These are phyloP conservation scores for Angomonas deanei DNA, from an alignment of 208 protist species.

Conservation along the genomic window DNA sequence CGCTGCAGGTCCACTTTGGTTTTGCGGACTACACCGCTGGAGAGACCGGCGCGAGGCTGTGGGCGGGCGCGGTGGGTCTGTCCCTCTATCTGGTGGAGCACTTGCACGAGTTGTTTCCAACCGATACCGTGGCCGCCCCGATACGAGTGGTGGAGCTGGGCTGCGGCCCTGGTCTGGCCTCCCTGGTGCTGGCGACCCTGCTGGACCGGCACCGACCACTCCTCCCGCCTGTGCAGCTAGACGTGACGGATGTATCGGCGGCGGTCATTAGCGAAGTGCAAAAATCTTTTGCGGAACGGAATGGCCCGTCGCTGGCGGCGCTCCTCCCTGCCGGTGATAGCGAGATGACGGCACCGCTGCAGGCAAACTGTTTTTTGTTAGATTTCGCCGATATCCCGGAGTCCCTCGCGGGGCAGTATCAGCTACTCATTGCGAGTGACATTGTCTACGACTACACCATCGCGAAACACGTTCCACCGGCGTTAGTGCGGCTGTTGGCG, in stretches of 20 bases:
- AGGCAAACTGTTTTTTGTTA: constrained; percentile 15
- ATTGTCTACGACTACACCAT: constrained; percentile 57
- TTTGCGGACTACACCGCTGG: constrained; percentile 46
- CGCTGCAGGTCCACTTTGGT: constrained; percentile 33
- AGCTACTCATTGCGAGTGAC: constrained; percentile 47
- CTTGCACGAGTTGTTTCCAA: constrained; percentile 1
- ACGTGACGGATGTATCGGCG: constrained; percentile 41
- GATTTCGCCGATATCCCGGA: constrained; percentile 32
- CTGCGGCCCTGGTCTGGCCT: constrained; percentile 45
- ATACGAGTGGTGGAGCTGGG: constrained; percentile 43
- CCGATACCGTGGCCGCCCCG: background rate
- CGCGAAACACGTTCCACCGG: constrained; percentile 27
- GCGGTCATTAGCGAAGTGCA: constrained; percentile 28
- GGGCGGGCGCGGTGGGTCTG: constrained; percentile 53
- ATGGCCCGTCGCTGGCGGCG: constrained; percentile 11
- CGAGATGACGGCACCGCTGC: background rate
- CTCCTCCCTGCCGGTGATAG: background rate
- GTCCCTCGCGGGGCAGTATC: constrained; percentile 17
- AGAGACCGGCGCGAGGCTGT: constrained; percentile 50
- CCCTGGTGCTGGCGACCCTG: constrained; percentile 23
- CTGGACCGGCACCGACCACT: background rate
- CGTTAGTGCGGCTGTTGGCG: constrained; percentile 26
- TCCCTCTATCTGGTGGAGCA: constrained; percentile 34
- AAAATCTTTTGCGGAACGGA: constrained; percentile 19
- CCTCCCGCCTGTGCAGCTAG: constrained; percentile 12